Conservation (phyloP, 371 early-diverging fungal species). For the Mucor velutinosus region DNA sequence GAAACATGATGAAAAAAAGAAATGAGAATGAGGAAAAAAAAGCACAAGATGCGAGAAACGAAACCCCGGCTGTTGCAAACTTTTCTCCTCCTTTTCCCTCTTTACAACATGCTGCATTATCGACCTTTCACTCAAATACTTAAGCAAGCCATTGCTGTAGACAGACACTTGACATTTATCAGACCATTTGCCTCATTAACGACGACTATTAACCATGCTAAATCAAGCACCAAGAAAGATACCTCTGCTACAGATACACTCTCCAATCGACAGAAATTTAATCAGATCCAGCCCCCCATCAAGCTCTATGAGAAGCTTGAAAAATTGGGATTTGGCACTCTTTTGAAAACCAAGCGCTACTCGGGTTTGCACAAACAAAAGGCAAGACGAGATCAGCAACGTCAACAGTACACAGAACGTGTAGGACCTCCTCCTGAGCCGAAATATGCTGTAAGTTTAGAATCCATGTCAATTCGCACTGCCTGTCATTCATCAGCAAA, state of each 20-base stretch:
- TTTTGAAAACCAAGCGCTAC: constrained; percentile 44
- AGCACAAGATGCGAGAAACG: neutral
- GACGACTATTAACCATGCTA: neutral
- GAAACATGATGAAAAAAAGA: neutral
- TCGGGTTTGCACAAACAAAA: constrained; percentile 27
- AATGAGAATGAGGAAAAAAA: neutral
- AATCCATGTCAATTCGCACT: neutral
- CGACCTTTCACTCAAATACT: neutral
- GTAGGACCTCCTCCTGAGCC: constrained; percentile 29
- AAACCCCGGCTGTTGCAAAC: neutral
- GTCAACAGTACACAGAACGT: constrained; percentile 14
- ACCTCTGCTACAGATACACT: neutral
- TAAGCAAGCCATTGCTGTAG: neutral
- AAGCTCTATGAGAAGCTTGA: constrained; percentile 46
- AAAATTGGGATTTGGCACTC: constrained; percentile 44
- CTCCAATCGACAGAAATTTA: constrained; percentile 54
- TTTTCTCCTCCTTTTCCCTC: constrained; percentile 2
- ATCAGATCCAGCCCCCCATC: constrained; percentile 42
- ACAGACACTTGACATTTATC: neutral
- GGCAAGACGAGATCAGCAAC: constrained; percentile 14
- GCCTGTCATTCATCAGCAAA: neutral
- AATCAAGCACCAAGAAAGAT: neutral
- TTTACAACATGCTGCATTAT: constrained; percentile 5
- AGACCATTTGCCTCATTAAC: constrained; percentile 3
- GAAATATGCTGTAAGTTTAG: constrained; percentile 28